Percentiles rank a stretch among this genome's conserved stretches.
Conservation (phyloP, 441 rosid species). For the Aquilaria agallochum region DNA sequence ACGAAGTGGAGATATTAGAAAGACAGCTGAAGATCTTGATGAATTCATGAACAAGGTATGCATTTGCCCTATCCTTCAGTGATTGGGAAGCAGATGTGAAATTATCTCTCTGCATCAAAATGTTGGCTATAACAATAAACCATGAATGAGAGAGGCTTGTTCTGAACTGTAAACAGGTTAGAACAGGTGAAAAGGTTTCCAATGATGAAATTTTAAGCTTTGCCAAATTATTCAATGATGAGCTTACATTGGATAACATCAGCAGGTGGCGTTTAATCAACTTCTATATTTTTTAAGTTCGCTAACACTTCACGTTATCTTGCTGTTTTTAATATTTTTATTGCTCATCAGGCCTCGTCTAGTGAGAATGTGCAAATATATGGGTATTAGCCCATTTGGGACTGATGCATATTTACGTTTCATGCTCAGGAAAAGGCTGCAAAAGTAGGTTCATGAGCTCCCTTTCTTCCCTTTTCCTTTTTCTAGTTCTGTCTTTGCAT, state of each 20-base stretch:
- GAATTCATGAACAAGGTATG: constrained; percentile 80
- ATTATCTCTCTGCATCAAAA: too few species aligned
- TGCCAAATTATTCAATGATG: constrained; percentile 74
- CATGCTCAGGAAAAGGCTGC: constrained; percentile 69
- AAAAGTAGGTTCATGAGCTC: constrained; percentile 37
- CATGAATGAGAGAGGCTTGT: constrained; percentile 1
- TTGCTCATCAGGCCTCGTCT: constrained; percentile 52
- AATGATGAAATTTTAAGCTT: constrained; percentile 79
- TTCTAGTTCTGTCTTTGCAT: neutral
- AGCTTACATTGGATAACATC: constrained; percentile 72
- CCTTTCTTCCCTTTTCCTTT: neutral
- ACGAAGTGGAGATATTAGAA: constrained; percentile 58
- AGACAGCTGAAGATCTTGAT: constrained; percentile 79
- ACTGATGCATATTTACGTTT: constrained; percentile 76
- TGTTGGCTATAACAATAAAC: neutral
- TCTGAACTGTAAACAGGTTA: constrained; percentile 41
- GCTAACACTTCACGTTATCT: neutral
- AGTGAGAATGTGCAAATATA: constrained; percentile 81
- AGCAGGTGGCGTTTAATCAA: constrained; percentile 45
- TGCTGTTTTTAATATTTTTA: constrained; percentile 1
- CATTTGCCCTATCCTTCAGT: neutral
- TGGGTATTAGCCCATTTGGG: constrained; percentile 77
- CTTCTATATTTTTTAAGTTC: neutral
- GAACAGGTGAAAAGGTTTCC: constrained; percentile 68
- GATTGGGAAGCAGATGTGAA: constrained; percentile 4